A percentile compares a stretch with the other conserved stretches of the same genome.
Evolutionary conservation across 768 basidiomycete species (phyloP).

Genomic region (Boletellus emodensis): DNA sequence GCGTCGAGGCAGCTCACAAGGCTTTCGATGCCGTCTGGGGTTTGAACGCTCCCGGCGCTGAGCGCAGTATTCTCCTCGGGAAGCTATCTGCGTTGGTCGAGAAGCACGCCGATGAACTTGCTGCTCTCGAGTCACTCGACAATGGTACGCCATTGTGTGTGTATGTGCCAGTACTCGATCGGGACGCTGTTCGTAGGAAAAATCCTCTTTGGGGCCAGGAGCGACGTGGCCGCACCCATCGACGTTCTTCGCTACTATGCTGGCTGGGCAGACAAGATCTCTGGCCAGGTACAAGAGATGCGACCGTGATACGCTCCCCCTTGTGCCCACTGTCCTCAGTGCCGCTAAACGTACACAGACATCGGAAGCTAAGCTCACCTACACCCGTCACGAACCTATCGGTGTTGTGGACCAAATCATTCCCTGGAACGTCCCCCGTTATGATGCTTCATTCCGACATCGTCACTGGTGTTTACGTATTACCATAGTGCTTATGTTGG

Average conservation of each 20-base stretch:
- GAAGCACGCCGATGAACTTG: constrained; percentile 55
- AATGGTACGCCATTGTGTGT: constrained; percentile 40
- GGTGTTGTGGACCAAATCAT: constrained; percentile 47
- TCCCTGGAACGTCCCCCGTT: constrained; percentile 61
- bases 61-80: constrained; percentile 52
- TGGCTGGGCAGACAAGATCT: constrained; percentile 87
- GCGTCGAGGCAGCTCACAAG: constrained; percentile 64
- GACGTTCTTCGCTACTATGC: constrained; percentile 68
- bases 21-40: constrained; percentile 68
- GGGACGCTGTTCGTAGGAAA: constrained; percentile 40
- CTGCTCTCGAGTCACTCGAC: constrained; percentile 72
- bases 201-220: constrained; percentile 46
- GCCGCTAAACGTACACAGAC: constrained; percentile 21
- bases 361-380: constrained; percentile 15
- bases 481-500: constrained; percentile 49
- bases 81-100: constrained; percentile 68
- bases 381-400: constrained; percentile 20
- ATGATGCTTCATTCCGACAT: fast-evolving
- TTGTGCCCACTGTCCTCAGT: neutral
- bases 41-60: constrained; percentile 47
- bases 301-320: neutral
- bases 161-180: neutral
- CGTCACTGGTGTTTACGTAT: neutral
- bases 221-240: constrained; percentile 41
- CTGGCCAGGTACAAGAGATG: constrained; percentile 68